These are phyloP conservation scores for Penicillium sp. DNA, from an alignment of 2,329 filamentous ascomycete genomes.

Conservation along the genomic window DNA sequence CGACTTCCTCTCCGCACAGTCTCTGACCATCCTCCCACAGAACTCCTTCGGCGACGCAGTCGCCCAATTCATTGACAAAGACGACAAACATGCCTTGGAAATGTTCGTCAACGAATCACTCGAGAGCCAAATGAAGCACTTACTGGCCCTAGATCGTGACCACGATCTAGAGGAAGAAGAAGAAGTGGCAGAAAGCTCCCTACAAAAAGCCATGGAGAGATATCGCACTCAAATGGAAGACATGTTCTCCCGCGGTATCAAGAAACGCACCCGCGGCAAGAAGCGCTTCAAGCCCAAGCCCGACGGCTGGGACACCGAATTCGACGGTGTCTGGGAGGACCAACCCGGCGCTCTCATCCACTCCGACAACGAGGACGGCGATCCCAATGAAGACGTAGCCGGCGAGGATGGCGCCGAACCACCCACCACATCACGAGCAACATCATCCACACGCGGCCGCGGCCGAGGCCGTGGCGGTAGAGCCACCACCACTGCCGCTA, in stretches of 20 bases:
- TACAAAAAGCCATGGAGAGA: slow-evolving; percentile 64
- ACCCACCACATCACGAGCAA: slow-evolving; percentile 23
- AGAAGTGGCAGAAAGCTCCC: slow-evolving; percentile 58
- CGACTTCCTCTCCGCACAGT: slow-evolving; percentile 78
- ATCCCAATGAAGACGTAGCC: slow-evolving; percentile 39
- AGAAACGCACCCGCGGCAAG: slow-evolving; percentile 46
- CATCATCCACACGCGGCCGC: slow-evolving; percentile 40
- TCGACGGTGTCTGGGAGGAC: slow-evolving; percentile 78
- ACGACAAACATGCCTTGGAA: slow-evolving; percentile 87
- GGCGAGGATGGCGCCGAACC: slow-evolving; percentile 40
- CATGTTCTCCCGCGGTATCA: slow-evolving; percentile 57
- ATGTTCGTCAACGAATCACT: slow-evolving; percentile 66
- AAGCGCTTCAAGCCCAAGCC: slow-evolving; percentile 67
- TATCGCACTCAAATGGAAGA: slow-evolving; percentile 63
- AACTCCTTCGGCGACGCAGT: slow-evolving; percentile 90
- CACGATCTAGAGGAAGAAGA: slow-evolving; percentile 63
- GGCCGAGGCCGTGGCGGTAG: slow-evolving; percentile 41
- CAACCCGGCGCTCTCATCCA: slow-evolving; percentile 58
- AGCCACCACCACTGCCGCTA: too few species aligned
- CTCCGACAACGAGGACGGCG: slow-evolving; percentile 44
- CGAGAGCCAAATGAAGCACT: slow-evolving; percentile 59
- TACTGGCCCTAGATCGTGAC: slow-evolving; percentile 58
- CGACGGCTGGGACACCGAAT: slow-evolving; percentile 75
- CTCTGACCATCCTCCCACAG: slow-evolving; percentile 83
- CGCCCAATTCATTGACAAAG: slow-evolving; percentile 84